phyloP scores from a whole-genome alignment of 176 grass and related monocot species.

The Musa schizocarpa region DNA sequence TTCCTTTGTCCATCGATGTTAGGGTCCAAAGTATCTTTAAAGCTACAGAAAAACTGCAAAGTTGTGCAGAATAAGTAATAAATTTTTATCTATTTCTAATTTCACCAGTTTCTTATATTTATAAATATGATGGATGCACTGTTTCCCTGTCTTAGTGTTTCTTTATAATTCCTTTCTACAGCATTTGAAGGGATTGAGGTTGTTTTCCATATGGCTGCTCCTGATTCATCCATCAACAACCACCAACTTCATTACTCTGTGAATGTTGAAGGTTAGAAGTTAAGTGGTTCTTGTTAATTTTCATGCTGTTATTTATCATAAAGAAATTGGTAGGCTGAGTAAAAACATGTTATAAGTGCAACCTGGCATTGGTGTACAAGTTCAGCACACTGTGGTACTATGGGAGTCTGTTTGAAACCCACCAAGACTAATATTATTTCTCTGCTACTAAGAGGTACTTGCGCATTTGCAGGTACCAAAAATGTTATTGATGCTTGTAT shows the following conservation, averaged over 20 bases:
- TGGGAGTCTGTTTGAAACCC: no score
- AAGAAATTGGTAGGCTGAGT: neutral
- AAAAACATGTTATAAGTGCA: neutral
- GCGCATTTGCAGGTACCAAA: conserved; percentile 58
- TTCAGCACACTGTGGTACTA: neutral
- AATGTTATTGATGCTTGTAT: conserved; percentile 90
- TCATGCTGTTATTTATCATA: neutral
- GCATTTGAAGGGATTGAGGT: conserved; percentile 80
- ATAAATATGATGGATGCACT: conserved; percentile 6
- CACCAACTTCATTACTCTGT: conserved; percentile 96
- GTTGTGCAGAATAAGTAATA: neutral
- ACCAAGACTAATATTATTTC: neutral
- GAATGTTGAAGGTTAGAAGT: conserved; percentile 72
- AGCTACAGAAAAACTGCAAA: no score
- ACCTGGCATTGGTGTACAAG: neutral
- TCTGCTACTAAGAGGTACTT: neutral
- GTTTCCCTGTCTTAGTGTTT: neutral
- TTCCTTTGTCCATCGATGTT: no score
- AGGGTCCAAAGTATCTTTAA: no score
- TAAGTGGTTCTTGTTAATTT: neutral
- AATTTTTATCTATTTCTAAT: neutral
- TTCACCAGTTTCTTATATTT: neutral
- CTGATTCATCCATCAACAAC: conserved; percentile 97
- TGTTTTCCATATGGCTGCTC: conserved; percentile 99
- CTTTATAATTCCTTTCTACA: conserved; percentile 31